phyloP scores from a whole-genome alignment of 768 basidiomycete genomes.

The Leccinum uliginosum region DNA sequence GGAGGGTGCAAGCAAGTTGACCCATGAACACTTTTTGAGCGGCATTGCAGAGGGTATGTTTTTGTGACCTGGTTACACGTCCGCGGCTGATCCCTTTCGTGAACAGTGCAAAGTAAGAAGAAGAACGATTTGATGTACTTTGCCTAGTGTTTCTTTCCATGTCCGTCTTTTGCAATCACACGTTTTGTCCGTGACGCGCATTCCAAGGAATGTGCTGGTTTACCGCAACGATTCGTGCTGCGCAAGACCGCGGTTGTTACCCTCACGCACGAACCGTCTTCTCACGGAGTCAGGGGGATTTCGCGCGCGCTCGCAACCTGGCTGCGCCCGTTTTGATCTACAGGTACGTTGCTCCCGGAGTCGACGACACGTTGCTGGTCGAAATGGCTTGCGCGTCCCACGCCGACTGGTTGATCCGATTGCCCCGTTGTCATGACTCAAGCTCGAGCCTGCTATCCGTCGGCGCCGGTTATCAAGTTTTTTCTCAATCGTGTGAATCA shows the following conservation, averaged over 20 bases:
- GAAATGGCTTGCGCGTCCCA: no score
- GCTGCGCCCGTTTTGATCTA: background rate
- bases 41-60: conserved; percentile 81
- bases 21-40: conserved; percentile 94
- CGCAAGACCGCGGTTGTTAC: background rate
- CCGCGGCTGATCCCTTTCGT: conserved; percentile 24
- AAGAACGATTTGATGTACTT: conserved; percentile 98
- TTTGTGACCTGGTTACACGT: background rate
- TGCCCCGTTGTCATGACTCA: background rate
- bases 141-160: conserved; percentile 49
- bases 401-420: background rate
- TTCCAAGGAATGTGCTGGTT: background rate
- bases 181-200: background rate
- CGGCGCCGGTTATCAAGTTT: no score
- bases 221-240: no score
- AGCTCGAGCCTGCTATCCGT: no score
- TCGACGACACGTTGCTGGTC: background rate
- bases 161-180: conserved; percentile 9
- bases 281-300: background rate
- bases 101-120: conserved; percentile 96
- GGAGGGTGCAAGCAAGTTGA: conserved; percentile 84
- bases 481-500: no score
- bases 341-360: background rate
- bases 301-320: background rate
- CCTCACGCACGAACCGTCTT: background rate